Conservation (phyloP, 768 basidiomycete genomes). For the Lactifluus volemus region DNA sequence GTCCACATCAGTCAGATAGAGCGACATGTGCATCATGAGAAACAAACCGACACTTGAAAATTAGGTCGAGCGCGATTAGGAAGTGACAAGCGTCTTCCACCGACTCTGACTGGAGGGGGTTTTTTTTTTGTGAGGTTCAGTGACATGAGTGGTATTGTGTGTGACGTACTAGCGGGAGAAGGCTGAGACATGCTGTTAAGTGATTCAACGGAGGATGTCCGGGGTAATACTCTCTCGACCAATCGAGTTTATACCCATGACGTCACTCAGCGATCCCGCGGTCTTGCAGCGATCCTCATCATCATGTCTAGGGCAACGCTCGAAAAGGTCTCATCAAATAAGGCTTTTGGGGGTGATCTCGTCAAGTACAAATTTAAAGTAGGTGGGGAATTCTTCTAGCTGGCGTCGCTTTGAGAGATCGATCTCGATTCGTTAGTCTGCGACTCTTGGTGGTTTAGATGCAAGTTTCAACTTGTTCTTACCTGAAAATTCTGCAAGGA, state of each 20-base stretch:
- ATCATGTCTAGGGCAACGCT: conserved; percentile 31
- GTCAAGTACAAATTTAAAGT: conserved; percentile 72
- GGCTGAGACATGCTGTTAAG: conserved; percentile 9
- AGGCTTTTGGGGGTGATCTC: conserved; percentile 71
- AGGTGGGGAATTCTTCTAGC: conserved; percentile 19
- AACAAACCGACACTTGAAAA: conserved; percentile 12
- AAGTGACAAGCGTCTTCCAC: conserved; percentile 19
- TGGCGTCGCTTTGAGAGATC: conserved; percentile 9
- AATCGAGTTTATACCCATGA: neutral
- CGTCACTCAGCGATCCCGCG: neutral
- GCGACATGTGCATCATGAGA: neutral
- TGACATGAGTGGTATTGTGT: neutral
- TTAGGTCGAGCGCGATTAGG: conserved; percentile 10
- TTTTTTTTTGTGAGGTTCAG: neutral
- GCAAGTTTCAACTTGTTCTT: conserved; percentile 87
- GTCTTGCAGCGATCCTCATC: neutral
- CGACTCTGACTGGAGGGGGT: conserved; percentile 11
- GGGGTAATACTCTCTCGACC: too few species aligned
- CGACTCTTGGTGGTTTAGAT: conserved; percentile 54
- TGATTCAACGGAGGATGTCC: too few species aligned
- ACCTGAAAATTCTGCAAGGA: conserved; percentile 46
- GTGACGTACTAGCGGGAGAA: conserved; percentile 17
- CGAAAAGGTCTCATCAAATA: conserved; percentile 67
- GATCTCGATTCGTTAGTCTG: conserved; percentile 41
- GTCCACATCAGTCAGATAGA: neutral